Conservation (phyloP, 2,329 filamentous ascomycete genomes). For the Aspergillus novofumigatus region DNA sequence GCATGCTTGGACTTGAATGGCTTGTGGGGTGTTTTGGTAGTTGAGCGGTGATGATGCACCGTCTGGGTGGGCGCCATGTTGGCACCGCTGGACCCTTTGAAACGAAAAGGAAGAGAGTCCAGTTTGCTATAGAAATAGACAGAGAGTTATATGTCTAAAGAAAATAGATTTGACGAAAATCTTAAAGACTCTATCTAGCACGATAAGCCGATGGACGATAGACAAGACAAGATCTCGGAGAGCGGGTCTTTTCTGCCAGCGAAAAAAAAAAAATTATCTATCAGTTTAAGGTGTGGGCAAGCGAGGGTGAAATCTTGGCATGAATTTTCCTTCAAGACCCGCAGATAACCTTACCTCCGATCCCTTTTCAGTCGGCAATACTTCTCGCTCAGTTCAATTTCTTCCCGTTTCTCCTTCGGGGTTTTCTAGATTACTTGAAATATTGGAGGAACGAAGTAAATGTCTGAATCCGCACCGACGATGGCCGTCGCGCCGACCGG, state of each 20-base stretch:
- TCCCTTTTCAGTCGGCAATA: background rate
- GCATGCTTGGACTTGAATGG: slow-evolving; percentile 88
- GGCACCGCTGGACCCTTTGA: slow-evolving; percentile 64
- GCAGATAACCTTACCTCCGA: slow-evolving; percentile 7
- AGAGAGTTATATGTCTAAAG: slow-evolving; percentile 10
- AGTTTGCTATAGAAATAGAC: slow-evolving; percentile 16
- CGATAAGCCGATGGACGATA: background rate
- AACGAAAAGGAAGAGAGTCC: slow-evolving; percentile 71
- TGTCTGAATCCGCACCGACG: slow-evolving; percentile 26
- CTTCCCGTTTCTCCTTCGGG: no score
- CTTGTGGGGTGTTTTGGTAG: slow-evolving; percentile 85
- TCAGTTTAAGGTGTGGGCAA: slow-evolving; percentile 31
- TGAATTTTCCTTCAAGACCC: slow-evolving; percentile 28
- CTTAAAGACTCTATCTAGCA: background rate
- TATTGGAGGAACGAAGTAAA: slow-evolving; percentile 9
- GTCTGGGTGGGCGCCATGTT: slow-evolving; percentile 69
- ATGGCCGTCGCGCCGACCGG: slow-evolving; percentile 28
- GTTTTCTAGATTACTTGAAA: no score
- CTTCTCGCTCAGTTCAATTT: no score
- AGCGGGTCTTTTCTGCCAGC: slow-evolving; percentile 9
- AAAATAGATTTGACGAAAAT: slow-evolving; percentile 6
- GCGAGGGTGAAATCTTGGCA: slow-evolving; percentile 37
- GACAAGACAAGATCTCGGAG: background rate
- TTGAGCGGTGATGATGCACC: slow-evolving; percentile 79
- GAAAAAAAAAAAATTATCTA: slow-evolving; percentile 29